Conservation (phyloP, 2,329 filamentous ascomycete genomes). For the Microdochium bolleyi region DNA sequence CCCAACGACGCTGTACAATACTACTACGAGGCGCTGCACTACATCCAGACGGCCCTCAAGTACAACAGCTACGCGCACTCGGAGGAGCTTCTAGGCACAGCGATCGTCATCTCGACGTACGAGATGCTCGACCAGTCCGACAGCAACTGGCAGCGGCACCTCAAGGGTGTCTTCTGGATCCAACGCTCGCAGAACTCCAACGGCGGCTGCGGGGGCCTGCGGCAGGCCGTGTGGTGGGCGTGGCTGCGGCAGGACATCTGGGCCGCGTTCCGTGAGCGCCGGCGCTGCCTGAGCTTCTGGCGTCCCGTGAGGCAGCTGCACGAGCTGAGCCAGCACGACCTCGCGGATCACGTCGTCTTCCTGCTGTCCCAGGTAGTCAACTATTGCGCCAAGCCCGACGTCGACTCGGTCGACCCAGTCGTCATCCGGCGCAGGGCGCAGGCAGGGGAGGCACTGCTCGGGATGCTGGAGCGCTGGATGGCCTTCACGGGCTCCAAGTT, state of each 20-base stretch:
- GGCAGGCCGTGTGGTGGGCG: slow-evolving; percentile 56
- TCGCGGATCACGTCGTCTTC: slow-evolving; percentile 45
- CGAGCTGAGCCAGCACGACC: slow-evolving; percentile 41
- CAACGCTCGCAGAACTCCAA: slow-evolving; percentile 54
- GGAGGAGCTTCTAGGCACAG: slow-evolving; percentile 49
- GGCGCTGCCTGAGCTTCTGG: slow-evolving; percentile 51
- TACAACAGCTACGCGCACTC: slow-evolving; percentile 50
- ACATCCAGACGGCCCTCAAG: slow-evolving; percentile 50
- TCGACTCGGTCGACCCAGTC: slow-evolving; percentile 2
- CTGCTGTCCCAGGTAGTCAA: slow-evolving; percentile 49
- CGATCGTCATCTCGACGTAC: slow-evolving; percentile 53
- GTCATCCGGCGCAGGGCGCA: slow-evolving; percentile 4
- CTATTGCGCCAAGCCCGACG: slow-evolving; percentile 39
- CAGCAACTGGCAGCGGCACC: slow-evolving; percentile 50
- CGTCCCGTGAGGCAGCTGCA: slow-evolving; percentile 38
- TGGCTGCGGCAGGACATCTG: slow-evolving; percentile 61
- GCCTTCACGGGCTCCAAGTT: slow-evolving; percentile 27
- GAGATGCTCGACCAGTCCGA: slow-evolving; percentile 57
- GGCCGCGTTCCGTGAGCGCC: slow-evolving; percentile 52
- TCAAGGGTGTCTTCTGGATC: slow-evolving; percentile 60
- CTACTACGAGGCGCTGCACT: slow-evolving; percentile 56
- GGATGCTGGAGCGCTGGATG: slow-evolving; percentile 22
- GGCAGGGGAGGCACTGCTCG: slow-evolving; percentile 11
- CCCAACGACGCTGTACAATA: slow-evolving; percentile 38
- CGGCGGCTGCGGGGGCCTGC: slow-evolving; percentile 47